A percentile compares a stretch with the other conserved stretches of the same genome.
phyloP scores from a whole-genome alignment of 257 asterid genomes.

The Solanum arcanum region DNA sequence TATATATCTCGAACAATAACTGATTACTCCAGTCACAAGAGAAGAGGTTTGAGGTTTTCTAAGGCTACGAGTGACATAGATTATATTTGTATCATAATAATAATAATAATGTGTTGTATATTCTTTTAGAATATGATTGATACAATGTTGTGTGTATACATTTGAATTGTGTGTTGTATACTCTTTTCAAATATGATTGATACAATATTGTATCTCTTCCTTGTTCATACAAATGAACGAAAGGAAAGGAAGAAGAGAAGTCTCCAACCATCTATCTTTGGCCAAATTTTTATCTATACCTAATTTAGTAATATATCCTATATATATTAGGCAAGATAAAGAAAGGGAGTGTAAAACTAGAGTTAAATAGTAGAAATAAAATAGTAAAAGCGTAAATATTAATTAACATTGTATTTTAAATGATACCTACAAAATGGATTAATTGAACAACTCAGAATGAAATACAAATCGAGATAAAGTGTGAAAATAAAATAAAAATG shows the following conservation, averaged over 20 bases:
- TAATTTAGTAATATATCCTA: neutral
- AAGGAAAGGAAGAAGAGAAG: neutral
- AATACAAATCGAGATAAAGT: neutral
- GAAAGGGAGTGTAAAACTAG: neutral
- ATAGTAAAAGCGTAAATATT: neutral
- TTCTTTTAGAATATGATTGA: neutral
- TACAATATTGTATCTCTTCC: neutral
- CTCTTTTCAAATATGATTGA: neutral
- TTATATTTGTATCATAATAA: too few relatives aligned
- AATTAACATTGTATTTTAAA: neutral
- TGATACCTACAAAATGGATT: neutral
- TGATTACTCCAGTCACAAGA: too few relatives aligned
- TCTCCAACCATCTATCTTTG: neutral
- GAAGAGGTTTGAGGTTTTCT: too few relatives aligned
- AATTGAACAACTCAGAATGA: neutral
- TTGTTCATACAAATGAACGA: neutral
- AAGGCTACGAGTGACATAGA: too few relatives aligned
- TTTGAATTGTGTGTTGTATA: neutral
- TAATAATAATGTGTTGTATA: neutral
- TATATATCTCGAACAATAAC: too few relatives aligned
- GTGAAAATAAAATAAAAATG: neutral
- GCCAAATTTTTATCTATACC: neutral
- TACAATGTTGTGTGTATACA: neutral
- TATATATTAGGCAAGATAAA: neutral
- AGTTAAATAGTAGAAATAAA: neutral